These are phyloP conservation scores for Hansenula sp. DNA, from an alignment of 1,139 yeast species.

Conservation along the genomic window DNA sequence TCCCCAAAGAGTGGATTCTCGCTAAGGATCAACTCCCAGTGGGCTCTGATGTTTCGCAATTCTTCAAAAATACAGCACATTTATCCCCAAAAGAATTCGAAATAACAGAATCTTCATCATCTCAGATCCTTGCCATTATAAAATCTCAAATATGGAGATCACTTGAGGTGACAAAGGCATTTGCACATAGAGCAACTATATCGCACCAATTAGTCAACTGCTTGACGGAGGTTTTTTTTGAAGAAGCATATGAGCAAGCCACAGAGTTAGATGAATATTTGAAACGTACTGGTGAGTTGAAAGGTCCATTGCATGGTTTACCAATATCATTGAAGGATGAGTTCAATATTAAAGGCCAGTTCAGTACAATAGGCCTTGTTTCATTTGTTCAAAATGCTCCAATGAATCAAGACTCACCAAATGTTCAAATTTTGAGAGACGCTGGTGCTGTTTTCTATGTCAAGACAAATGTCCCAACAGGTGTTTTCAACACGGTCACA, in stretches of 20 bases:
- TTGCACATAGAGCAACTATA: constrained; percentile 51
- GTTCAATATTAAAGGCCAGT: constrained; percentile 40
- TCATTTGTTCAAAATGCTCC: constrained; percentile 35
- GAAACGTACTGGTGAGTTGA: constrained; percentile 27
- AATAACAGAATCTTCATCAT: no score
- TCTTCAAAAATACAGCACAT: no score
- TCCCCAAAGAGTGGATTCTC: no score
- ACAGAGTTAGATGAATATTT: constrained; percentile 39
- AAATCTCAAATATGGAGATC: no score
- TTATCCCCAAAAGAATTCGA: no score
- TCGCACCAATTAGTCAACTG: constrained; percentile 56
- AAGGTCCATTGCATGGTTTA: constrained; percentile 65
- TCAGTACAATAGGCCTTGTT: constrained; percentile 41
- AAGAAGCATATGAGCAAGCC: constrained; percentile 38
- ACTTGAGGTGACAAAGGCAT: constrained; percentile 45
- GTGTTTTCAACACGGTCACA: constrained; percentile 52
- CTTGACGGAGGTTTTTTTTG: constrained; percentile 35
- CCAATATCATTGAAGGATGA: constrained; percentile 60
- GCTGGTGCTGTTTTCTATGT: constrained; percentile 54
- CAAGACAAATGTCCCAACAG: constrained; percentile 57
- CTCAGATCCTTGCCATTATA: no score
- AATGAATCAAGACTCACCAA: constrained; percentile 32
- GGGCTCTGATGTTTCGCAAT: no score
- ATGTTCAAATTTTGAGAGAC: constrained; percentile 36
- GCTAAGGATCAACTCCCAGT: no score